Conservation (phyloP, 306 rosid genomes). For the Prunus padus region DNA sequence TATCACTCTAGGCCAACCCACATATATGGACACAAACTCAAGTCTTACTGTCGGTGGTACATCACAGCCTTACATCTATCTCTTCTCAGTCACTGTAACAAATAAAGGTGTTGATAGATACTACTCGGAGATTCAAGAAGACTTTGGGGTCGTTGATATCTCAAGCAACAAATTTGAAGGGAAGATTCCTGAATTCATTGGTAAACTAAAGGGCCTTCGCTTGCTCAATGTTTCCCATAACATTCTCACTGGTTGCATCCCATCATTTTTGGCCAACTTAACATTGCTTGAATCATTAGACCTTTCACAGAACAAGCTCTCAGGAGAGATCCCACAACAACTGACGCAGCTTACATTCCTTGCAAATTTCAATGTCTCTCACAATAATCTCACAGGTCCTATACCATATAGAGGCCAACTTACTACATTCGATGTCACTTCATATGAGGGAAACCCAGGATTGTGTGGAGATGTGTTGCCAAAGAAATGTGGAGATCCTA, state of each 20-base stretch:
- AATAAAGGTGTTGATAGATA: not conserved
- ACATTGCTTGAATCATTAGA: not conserved
- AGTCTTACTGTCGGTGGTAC: rapidly evolving
- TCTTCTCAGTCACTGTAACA: not conserved
- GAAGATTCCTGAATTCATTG: no score
- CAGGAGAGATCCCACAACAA: not conserved
- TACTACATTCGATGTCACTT: not conserved
- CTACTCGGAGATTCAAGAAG: rapidly evolving
- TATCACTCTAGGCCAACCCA: not conserved
- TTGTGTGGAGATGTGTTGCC: not conserved
- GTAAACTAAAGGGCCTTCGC: no score
- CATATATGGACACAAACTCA: no score
- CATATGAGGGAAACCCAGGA: not conserved
- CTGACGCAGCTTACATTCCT: not conserved
- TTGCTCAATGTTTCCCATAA: no score
- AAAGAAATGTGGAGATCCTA: not conserved
- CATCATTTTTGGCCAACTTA: not conserved
- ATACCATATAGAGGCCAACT: not conserved
- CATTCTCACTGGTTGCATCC: not conserved
- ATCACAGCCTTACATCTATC: rapidly evolving
- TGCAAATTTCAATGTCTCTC: not conserved
- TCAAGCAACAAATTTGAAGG: not conserved
- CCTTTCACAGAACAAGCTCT: not conserved
- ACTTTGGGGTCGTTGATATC: not conserved
- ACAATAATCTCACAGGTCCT: not conserved